Percentiles rank a stretch among this genome's conserved stretches.
Conservation (phyloP, 371 early-diverging fungal genomes). For the Thermomucor indicae-seudaticae region DNA sequence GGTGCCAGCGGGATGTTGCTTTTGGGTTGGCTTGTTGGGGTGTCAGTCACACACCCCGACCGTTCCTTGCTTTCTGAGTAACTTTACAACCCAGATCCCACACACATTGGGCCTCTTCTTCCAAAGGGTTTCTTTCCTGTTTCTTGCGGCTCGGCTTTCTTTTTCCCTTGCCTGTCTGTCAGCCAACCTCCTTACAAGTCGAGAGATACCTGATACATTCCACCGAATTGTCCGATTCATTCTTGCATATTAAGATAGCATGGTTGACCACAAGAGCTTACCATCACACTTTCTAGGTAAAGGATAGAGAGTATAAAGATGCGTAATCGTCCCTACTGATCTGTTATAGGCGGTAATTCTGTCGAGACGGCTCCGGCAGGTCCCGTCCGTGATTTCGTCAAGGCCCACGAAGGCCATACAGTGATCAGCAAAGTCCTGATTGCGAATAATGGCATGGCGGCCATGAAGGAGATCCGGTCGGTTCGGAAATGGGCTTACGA, state of each 20-base stretch:
- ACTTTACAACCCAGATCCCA: constrained; percentile 2
- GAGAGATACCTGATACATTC: neutral
- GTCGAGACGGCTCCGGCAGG: constrained; percentile 53
- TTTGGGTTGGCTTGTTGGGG: constrained; percentile 6
- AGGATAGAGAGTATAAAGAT: neutral
- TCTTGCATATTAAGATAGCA: constrained; percentile 1
- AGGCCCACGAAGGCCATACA: constrained; percentile 78
- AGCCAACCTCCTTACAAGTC: neutral
- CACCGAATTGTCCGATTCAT: neutral
- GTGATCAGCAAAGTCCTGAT: constrained; percentile 89
- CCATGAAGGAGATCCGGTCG: constrained; percentile 98
- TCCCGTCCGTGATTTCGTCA: constrained; percentile 70
- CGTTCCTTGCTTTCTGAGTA: neutral
- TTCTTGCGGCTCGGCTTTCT: neutral
- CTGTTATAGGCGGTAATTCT: constrained; percentile 55
- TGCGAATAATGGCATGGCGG: constrained; percentile 99
- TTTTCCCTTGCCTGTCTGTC: neutral
- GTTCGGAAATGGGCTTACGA: constrained; percentile 98
- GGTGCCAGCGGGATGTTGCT: too few species aligned
- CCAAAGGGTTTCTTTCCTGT: neutral
- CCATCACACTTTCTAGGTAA: constrained; percentile 18
- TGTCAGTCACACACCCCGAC: constrained; percentile 8
- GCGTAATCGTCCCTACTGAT: neutral
- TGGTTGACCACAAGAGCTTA: constrained; percentile 17
- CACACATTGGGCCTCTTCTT: neutral